These are phyloP conservation scores for Kazachstania viticola DNA, from an alignment of 805 yeast species.

Conservation along the genomic window DNA sequence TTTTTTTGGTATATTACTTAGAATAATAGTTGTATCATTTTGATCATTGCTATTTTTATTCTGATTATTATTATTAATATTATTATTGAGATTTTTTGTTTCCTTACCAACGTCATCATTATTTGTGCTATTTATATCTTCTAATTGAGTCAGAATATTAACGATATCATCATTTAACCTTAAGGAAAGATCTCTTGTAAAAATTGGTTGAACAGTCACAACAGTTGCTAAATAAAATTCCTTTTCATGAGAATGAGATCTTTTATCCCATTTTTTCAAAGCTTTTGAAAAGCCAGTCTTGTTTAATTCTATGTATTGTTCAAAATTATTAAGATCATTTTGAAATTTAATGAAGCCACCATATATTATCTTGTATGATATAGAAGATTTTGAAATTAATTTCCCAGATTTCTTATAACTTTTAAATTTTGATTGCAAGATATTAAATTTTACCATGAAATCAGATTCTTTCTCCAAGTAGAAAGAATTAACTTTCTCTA, in stretches of 20 bases:
- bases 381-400: no score
- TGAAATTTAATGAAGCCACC: no score
- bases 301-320: constrained; percentile 88
- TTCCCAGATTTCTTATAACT: no score
- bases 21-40: no score
- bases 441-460: no score
- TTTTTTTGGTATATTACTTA: no score
- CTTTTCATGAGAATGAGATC: constrained; percentile 88
- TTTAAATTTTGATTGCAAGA: no score
- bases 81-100: not conserved
- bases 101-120: constrained; percentile 1
- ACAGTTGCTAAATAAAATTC: constrained; percentile 87
- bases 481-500: no score
- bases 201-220: constrained; percentile 92
- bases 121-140: constrained; percentile 16
- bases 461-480: no score
- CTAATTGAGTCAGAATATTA: constrained; percentile 18
- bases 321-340: constrained; percentile 76
- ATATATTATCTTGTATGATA: no score
- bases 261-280: constrained; percentile 94
- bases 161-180: constrained; percentile 59
- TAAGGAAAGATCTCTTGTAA: constrained; percentile 80
- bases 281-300: constrained; percentile 95
- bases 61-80: no score
- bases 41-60: no score